A percentile compares a stretch with the other conserved stretches of the same genome.
These are phyloP conservation scores for Xylaria sp. DNA, from an alignment of 2,329 filamentous ascomycete genomes.

Conservation along the genomic window DNA sequence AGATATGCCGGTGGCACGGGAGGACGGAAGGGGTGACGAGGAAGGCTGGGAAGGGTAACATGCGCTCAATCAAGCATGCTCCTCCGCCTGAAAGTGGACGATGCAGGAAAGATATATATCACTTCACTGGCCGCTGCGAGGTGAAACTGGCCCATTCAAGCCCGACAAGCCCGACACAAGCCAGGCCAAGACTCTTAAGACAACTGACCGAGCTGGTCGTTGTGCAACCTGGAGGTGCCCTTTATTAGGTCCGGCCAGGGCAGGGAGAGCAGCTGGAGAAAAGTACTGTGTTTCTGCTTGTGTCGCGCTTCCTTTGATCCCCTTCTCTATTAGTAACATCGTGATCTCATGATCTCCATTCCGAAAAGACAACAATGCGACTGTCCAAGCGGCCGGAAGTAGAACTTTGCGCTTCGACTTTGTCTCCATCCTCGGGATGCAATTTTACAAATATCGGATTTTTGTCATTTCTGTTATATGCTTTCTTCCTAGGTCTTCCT, in stretches of 20 bases:
- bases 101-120: not conserved
- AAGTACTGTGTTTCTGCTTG: not conserved
- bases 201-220: not conserved
- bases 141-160: not conserved
- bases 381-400: not conserved
- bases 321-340: not conserved
- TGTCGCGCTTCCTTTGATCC: not conserved
- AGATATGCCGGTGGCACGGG: not conserved
- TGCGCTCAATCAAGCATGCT: not conserved
- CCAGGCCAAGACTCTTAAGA: too few species aligned
- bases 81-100: too few species aligned
- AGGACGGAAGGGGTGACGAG: not conserved
- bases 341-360: not conserved
- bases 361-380: not conserved
- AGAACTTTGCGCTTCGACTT: not conserved
- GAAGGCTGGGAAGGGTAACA: not conserved
- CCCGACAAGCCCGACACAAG: not conserved
- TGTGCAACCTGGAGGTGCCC: not conserved
- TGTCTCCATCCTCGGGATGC: not conserved
- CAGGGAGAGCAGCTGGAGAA: too few species aligned
- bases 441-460: not conserved
- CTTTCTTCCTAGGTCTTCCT: too few species aligned
- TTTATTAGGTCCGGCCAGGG: not conserved
- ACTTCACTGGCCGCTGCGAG: not conserved
- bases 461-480: not conserved